phyloP scores from a whole-genome alignment of 148 eudicot genomes.

The Persicaria tinctoria region DNA sequence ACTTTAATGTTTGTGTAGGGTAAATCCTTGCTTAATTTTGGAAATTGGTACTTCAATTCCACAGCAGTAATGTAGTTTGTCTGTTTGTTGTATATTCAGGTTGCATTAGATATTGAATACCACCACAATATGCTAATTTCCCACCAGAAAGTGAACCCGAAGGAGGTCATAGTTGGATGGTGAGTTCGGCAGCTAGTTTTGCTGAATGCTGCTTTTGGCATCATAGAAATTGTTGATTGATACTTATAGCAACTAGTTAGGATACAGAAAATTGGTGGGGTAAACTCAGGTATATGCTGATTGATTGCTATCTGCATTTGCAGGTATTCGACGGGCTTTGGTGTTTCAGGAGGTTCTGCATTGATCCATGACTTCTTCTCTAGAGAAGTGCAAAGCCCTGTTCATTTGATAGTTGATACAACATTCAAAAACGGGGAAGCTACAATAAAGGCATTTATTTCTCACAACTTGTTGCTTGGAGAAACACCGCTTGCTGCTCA shows the following conservation, averaged over 20 bases:
- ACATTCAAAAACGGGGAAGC: constrained; percentile 68
- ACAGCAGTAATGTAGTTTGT: background rate
- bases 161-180: constrained; percentile 99
- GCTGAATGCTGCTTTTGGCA: background rate
- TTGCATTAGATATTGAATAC: constrained; percentile 93
- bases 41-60: background rate
- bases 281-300: background rate
- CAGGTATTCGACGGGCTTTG: constrained; percentile 95
- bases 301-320: background rate
- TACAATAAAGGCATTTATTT: constrained; percentile 71
- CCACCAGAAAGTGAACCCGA: constrained; percentile 93
- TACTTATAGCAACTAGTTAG: background rate
- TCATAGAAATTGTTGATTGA: background rate
- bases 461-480: constrained; percentile 74
- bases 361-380: constrained; percentile 86
- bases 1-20: background rate
- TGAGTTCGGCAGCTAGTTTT: constrained; percentile 21
- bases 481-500: constrained; percentile 88
- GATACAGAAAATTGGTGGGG: background rate
- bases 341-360: constrained; percentile 29
- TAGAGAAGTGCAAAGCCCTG: constrained; percentile 66
- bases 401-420: constrained; percentile 82
- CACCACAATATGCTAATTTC: constrained; percentile 87
- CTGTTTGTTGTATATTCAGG: constrained; percentile 28
- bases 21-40: background rate